Percentiles rank a stretch among this genome's conserved stretches.
Evolutionary conservation across 179 eudicot species (phyloP).

Genomic region (Beta lomatogona): DNA sequence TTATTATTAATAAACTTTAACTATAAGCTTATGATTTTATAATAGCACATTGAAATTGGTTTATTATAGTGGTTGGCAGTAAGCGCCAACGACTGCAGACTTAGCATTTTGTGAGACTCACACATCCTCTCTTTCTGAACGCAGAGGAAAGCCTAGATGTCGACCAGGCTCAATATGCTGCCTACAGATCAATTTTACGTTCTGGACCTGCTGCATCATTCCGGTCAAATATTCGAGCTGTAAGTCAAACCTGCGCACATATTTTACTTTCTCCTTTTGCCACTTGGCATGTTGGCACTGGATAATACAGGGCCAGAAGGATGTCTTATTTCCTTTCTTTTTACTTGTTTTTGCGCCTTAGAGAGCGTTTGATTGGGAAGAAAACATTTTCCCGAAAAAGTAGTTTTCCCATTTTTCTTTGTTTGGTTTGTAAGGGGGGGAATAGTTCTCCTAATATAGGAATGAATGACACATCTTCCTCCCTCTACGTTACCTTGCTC

Average conservation of each 20-base stretch:
- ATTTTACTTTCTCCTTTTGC: background rate
- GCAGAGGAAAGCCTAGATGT: slow-evolving; percentile 71
- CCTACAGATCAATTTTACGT: slow-evolving; percentile 67
- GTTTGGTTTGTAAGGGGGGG: too few relatives aligned
- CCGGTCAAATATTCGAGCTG: slow-evolving; percentile 88
- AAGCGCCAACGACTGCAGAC: too few relatives aligned
- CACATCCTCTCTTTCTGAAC: slow-evolving; percentile 9
- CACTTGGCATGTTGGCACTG: background rate
- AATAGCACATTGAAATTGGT: too few relatives aligned
- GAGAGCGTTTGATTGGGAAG: too few relatives aligned
- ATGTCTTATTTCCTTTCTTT: background rate
- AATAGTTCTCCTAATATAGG: too few relatives aligned
- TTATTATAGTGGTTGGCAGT: too few relatives aligned
- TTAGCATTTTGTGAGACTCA: slow-evolving; percentile 5
- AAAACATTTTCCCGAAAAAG: too few relatives aligned
- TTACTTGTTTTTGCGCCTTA: background rate
- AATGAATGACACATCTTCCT: too few relatives aligned
- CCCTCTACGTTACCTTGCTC: too few relatives aligned
- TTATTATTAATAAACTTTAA: too few relatives aligned
- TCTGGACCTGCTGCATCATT: slow-evolving; percentile 97
- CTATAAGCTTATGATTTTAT: too few relatives aligned
- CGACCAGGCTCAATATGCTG: slow-evolving; percentile 73
- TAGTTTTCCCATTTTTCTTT: too few relatives aligned
- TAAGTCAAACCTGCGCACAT: slow-evolving; percentile 41
- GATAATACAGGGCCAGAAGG: background rate